Evolutionary conservation across 768 basidiomycete species (phyloP).

Genomic region (Podaxis sp.): DNA sequence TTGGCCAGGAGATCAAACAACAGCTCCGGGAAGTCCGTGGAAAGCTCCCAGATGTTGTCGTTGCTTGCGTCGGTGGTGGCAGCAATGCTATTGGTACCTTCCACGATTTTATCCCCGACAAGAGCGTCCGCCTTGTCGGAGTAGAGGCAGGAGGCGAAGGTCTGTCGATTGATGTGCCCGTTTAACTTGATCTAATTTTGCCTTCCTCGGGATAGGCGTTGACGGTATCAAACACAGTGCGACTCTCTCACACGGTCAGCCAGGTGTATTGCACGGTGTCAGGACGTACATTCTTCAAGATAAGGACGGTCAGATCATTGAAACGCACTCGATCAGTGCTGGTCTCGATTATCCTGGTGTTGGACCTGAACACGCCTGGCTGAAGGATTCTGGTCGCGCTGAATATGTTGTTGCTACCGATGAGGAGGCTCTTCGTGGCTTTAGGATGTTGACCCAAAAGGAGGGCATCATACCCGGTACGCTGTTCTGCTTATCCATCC

Average conservation of each 20-base stretch:
- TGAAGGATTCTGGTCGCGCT: constrained; percentile 92
- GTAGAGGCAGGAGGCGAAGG: constrained; percentile 99
- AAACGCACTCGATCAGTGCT: constrained; percentile 96
- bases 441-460: constrained; percentile 85
- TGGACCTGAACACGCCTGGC: constrained; percentile 96
- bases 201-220: constrained; percentile 47
- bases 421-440: constrained; percentile 89
- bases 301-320: constrained; percentile 86
- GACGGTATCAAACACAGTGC: constrained; percentile 90
- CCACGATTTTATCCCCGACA: constrained; percentile 93
- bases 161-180: constrained; percentile 24
- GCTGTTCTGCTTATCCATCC: constrained; percentile 17
- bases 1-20: constrained; percentile 90
- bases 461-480: constrained; percentile 97
- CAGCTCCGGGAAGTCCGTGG: constrained; percentile 72
- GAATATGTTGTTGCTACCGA: constrained; percentile 94
- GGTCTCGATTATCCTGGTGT: constrained; percentile 97
- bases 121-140: constrained; percentile 81
- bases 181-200: constrained; percentile 3
- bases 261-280: constrained; percentile 95
- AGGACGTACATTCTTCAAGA: constrained; percentile 94
- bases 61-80: constrained; percentile 97
- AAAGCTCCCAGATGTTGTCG: constrained; percentile 90
- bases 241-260: constrained; percentile 85
- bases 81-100: constrained; percentile 98